Base-by-base conservation (phyloP, 768 basidiomycete species). In the Mycena epipterygia region DNA sequence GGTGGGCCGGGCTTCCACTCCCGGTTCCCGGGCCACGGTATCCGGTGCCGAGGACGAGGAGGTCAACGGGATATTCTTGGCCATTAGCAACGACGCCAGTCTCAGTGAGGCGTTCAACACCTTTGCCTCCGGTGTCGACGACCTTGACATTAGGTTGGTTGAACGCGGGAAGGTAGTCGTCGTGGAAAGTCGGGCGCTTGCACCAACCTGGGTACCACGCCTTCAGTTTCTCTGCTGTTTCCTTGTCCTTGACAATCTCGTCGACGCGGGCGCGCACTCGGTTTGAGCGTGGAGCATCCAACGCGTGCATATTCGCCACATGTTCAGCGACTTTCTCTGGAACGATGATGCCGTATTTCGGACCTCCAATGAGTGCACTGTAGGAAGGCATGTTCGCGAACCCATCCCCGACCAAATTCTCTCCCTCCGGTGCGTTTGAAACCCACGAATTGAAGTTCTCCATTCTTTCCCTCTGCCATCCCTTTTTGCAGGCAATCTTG, bases 171-270 rank as follows among this genome's bases (percentile, higher is more conserved):
- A 75, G 64, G 29, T 73, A 75, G 21, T 75, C 72, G 46, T 75
- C 74, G 53, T 75, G 74, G 59, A 75, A 75, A 8, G 68, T 61
- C 35, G 72, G 74, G 23, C 74, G 67, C 48, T 75, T 75, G 57
- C 74, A 75, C 74, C 74, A 75, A 7, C 23, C 29, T 0, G 74
- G 72, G 27, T 75, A 75, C 72, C 72, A 75, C 0, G 55, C 21
- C 46, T 75, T 75, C 13, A 75, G 53, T 14, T 33, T 68, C n/a
- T 70, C 49, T 0, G 74, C 74, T 7, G 63, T 68, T 5, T 21
- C 23, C 2, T 32, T 49, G 53, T 75, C 66, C 48, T 70, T 52
- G 29, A 75, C 74, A 23, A 71, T 35, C 27, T 64, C 62, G 48
- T 30, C 33, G 16, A 37, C 27, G 5, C 72, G 67, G 0, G 35